Evolutionary conservation across 805 yeast species (phyloP), one percentile per base, ranked within the genome.

Genomic region (Starmerella powellii): DNA sequence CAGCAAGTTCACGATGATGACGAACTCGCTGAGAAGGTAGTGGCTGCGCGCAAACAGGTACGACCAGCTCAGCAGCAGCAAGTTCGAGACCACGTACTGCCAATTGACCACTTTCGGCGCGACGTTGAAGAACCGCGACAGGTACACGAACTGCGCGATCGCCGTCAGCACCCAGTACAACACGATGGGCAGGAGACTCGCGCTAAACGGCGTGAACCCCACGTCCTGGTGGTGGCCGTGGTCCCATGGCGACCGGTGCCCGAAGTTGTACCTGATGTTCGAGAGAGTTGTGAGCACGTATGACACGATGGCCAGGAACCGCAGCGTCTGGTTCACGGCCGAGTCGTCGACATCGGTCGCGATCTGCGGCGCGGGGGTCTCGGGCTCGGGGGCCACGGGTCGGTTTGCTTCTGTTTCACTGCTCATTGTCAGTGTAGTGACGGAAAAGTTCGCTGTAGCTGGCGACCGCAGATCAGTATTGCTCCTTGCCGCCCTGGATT

Each of bases 171-270:
- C 63, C 87, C 87, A 81, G 61, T 67, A 82, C 11, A 71, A 59
- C 33, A 73, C 58, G 2, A 63, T 36, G 26, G 56, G 51, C 33
- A 50, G 29, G 31, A 50, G 38, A 39, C 56, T 56, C 13, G 76
- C 74, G 2, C 85, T 72, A 65, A 82, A 82, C 12, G 94, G 91
- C 2, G 91, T 83, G 52, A 70, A 65, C 5, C 69, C 70, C 6
- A 72, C 72, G 37, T 71, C 67, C 56, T 53, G 61, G 44, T 65
- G 68, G 24, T 75, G 73, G 42, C 68, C 65, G 31, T 48, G 69
- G 41, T 53, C 56, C 56, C 56, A 53, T 12, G 56, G 56, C 62
- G 69, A 68, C 34, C 71, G 65, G 41, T 75, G 66, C 32, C 81
- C 81, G 24, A 76, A 67, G 29, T 75, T 66, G 57, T 74, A 74